These are phyloP conservation scores for Hyaloperonospora brassicae DNA, from an alignment of 352 stramenopile species.

Conservation along the genomic window DNA sequence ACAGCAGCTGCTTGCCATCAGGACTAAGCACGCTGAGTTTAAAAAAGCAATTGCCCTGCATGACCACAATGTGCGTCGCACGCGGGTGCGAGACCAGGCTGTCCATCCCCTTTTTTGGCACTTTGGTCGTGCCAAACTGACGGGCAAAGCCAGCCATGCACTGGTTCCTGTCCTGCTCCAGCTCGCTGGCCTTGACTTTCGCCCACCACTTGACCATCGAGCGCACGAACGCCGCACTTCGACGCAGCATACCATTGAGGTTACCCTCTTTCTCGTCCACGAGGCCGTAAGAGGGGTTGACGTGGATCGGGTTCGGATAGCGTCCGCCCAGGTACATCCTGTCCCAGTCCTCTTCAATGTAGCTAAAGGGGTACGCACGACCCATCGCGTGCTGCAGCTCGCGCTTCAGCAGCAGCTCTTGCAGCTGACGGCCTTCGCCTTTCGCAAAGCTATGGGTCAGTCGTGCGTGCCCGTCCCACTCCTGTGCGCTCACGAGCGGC, in stretches of 20 bases:
- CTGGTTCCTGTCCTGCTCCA: conserved; percentile 86
- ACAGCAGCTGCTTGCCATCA: conserved; percentile 76
- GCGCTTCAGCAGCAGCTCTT: conserved; percentile 57
- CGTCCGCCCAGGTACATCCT: conserved; percentile 87
- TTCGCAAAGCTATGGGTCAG: conserved; percentile 51
- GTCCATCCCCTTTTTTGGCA: conserved; percentile 67
- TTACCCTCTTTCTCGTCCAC: conserved; percentile 75
- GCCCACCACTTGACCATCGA: conserved; percentile 84
- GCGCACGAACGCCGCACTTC: conserved; percentile 69
- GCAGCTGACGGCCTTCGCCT: conserved; percentile 44
- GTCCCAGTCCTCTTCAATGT: conserved; percentile 90
- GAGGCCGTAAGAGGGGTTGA: conserved; percentile 85
- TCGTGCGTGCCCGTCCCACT: conserved; percentile 62
- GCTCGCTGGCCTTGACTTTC: conserved; percentile 81
- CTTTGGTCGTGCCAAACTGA: conserved; percentile 80
- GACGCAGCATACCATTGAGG: conserved; percentile 54
- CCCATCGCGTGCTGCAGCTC: conserved; percentile 70
- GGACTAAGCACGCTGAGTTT: conserved; percentile 73
- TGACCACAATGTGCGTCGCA: conserved; percentile 84
- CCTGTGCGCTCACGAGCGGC: conserved; percentile 56
- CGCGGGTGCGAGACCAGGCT: conserved; percentile 63
- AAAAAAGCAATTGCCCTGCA: conserved; percentile 81
- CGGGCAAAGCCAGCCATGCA: conserved; percentile 86
- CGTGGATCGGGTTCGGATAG: conserved; percentile 87
- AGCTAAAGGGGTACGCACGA: conserved; percentile 87